phyloP scores from a whole-genome alignment of 495 filamentous ascomycete genomes.

The Aeminium ludgeri region DNA sequence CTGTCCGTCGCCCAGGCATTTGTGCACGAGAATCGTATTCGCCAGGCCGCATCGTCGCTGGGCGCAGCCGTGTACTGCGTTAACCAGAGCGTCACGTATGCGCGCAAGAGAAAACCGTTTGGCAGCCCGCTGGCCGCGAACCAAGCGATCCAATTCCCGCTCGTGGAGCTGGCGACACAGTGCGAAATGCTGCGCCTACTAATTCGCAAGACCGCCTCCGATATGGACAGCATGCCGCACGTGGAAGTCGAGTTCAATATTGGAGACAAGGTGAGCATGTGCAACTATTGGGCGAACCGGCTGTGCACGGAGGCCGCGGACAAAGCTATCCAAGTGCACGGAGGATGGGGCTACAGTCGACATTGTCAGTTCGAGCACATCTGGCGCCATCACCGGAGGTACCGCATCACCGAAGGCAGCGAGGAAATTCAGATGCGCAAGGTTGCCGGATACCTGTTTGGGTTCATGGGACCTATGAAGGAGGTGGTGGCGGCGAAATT shows the following conservation, averaged over 20 bases:
- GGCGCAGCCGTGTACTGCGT: conserved; percentile 41
- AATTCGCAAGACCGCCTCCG: conserved; percentile 39
- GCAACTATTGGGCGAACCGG: conserved; percentile 46
- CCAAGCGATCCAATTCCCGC: conserved; percentile 43
- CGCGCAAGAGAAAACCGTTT: conserved; percentile 35
- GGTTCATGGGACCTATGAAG: conserved; percentile 22
- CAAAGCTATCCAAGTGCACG: conserved; percentile 42
- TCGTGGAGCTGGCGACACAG: conserved; percentile 43
- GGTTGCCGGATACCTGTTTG: conserved; percentile 26
- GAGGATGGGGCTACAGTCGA: conserved; percentile 28
- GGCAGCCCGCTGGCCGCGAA: conserved; percentile 37
- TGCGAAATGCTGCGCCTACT: conserved; percentile 42
- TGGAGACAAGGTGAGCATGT: conserved; percentile 43
- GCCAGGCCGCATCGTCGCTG: conserved; percentile 41
- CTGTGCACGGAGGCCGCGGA: conserved; percentile 42
- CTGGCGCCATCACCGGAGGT: conserved; percentile 27
- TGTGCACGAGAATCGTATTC: conserved; percentile 45
- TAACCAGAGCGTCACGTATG: conserved; percentile 35
- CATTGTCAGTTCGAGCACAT: conserved; percentile 28
- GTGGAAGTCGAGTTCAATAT: conserved; percentile 36
- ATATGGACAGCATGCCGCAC: conserved; percentile 39
- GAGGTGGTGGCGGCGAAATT: conserved; percentile 8
- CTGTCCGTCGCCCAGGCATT: conserved; percentile 43
- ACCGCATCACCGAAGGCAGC: conserved; percentile 27
- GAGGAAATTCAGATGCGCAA: conserved; percentile 31